These are phyloP conservation scores for Teratosphaeria pseudoeucalypti DNA, from an alignment of 2,329 filamentous ascomycete genomes.

Conservation along the genomic window DNA sequence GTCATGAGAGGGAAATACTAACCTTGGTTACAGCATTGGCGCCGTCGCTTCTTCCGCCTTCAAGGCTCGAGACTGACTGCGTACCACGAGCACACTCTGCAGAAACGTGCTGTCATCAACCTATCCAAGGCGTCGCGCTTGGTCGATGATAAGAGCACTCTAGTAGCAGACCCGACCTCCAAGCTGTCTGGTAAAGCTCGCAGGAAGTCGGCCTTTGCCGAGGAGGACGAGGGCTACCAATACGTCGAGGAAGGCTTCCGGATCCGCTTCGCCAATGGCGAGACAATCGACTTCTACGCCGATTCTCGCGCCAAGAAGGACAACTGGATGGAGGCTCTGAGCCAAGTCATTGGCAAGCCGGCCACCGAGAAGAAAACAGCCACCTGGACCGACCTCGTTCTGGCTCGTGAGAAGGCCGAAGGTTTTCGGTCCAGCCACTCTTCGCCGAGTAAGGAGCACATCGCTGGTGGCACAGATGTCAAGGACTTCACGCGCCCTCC, in stretches of 20 bases:
- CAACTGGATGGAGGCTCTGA: constrained; percentile 83
- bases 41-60: constrained; percentile 92
- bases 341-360: constrained; percentile 56
- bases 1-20: background rate
- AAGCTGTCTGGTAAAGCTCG: constrained; percentile 33
- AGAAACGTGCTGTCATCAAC: constrained; percentile 95
- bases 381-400: constrained; percentile 50
- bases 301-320: constrained; percentile 82
- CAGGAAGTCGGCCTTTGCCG: constrained; percentile 88
- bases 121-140: constrained; percentile 83
- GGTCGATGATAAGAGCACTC: constrained; percentile 78
- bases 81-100: constrained; percentile 88
- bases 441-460: background rate
- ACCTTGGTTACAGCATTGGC: constrained; percentile 64
- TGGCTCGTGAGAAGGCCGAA: constrained; percentile 31
- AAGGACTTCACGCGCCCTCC: constrained; percentile 21
- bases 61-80: constrained; percentile 84
- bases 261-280: constrained; percentile 94
- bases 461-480: constrained; percentile 5
- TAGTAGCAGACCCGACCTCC: constrained; percentile 64
- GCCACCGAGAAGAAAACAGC: constrained; percentile 35
- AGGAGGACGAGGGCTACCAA: constrained; percentile 98
- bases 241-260: constrained; percentile 99
- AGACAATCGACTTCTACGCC: constrained; percentile 97
- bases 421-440: background rate